Percentiles rank a stretch among this genome's conserved stretches.
Evolutionary conservation across 306 rosid species (phyloP).

Genomic region (Trifolium dubium): DNA sequence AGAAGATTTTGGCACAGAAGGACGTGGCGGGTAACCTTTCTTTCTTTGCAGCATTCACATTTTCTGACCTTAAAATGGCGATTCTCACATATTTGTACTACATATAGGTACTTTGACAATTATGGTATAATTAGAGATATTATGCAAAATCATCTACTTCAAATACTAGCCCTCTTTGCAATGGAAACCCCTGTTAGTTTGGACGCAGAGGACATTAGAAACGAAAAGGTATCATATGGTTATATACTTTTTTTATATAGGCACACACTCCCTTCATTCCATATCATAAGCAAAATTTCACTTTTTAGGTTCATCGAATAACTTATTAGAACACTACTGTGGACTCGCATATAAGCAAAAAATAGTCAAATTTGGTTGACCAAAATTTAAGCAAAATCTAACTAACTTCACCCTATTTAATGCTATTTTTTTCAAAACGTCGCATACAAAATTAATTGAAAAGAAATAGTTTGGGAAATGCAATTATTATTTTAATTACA

Average conservation of each 20-base stretch:
- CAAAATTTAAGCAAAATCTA: no score
- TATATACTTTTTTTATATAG: neutral
- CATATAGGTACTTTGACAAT: slow-evolving; percentile 77
- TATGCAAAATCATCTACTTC: slow-evolving; percentile 96
- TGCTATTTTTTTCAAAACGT: no score
- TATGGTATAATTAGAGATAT: slow-evolving; percentile 93
- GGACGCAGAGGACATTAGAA: slow-evolving; percentile 94
- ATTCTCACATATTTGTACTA: slow-evolving; percentile 35
- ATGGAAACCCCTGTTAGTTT: slow-evolving; percentile 98
- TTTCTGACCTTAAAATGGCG: slow-evolving; percentile 12
- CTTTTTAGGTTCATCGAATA: no score
- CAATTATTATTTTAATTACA: no score
- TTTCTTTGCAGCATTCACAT: slow-evolving; percentile 17
- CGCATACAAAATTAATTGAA: no score
- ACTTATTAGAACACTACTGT: no score
- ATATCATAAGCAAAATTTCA: no score
- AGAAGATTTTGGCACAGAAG: slow-evolving; percentile 97
- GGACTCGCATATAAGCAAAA: no score
- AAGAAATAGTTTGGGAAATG: no score
- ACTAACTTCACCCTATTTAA: no score
- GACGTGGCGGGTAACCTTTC: slow-evolving; percentile 89
- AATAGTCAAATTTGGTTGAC: no score
- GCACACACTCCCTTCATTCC: no score
- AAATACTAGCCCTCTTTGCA: slow-evolving; percentile 91
- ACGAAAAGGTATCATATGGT: slow-evolving; percentile 70